These are phyloP conservation scores for Ormosia semicastrata DNA, from an alignment of 306 rosid genomes.

Conservation along the genomic window DNA sequence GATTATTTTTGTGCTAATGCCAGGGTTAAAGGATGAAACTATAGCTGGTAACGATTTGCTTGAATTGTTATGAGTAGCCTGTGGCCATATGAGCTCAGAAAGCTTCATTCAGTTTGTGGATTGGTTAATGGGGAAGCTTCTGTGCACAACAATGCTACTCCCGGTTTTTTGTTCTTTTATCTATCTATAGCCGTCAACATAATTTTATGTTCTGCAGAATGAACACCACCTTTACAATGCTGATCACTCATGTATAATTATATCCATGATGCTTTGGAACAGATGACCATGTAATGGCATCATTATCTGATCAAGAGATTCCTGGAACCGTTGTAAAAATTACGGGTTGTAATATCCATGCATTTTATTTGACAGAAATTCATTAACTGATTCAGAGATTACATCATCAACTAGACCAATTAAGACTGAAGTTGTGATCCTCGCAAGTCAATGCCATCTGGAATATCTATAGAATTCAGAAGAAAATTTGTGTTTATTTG, in stretches of 20 bases:
- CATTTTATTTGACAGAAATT: slow-evolving; percentile 22
- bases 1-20: slow-evolving; percentile 3
- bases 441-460: background rate
- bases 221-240: background rate
- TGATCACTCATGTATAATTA: slow-evolving; percentile 23
- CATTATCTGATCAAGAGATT: slow-evolving; percentile 6
- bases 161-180: slow-evolving; percentile 46
- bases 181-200: slow-evolving; percentile 24
- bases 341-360: slow-evolving; percentile 22
- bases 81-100: slow-evolving; percentile 13
- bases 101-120: slow-evolving; percentile 13
- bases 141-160: slow-evolving; percentile 30
- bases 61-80: slow-evolving; percentile 29
- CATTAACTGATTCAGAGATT: background rate
- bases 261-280: slow-evolving; percentile 11
- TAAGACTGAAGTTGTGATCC: background rate
- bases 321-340: slow-evolving; percentile 26
- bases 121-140: slow-evolving; percentile 17
- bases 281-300: slow-evolving; percentile 13
- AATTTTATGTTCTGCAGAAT: slow-evolving; percentile 14
- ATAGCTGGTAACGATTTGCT: slow-evolving; percentile 23
- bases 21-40: slow-evolving; percentile 55
- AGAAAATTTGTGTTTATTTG: background rate
- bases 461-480: background rate
- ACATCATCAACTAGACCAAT: background rate